A percentile compares a stretch with the other conserved stretches of the same genome.
These are phyloP conservation scores for Hygrophoropsis aurantiaca DNA, from an alignment of 768 basidiomycete species.

Conservation along the genomic window DNA sequence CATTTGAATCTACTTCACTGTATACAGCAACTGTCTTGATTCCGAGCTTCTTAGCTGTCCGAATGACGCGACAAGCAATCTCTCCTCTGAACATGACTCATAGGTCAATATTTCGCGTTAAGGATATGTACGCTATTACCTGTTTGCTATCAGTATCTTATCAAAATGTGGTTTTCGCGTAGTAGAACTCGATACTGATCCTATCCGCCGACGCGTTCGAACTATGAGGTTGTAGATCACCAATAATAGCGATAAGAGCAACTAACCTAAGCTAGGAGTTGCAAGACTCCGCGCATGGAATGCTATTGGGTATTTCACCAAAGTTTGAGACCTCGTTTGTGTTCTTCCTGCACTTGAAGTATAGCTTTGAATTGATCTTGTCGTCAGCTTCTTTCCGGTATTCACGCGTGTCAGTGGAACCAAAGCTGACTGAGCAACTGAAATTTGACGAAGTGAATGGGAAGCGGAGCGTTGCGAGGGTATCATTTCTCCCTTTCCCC, in stretches of 20 bases:
- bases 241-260: not conserved
- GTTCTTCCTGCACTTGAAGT: constrained; percentile 3
- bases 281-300: constrained; percentile 13
- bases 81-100: constrained; percentile 63
- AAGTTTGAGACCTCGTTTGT: constrained; percentile 1
- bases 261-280: constrained; percentile 17
- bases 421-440: constrained; percentile 8
- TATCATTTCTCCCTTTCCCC: constrained; percentile 21
- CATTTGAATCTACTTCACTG: constrained; percentile 79
- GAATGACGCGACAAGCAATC: constrained; percentile 93
- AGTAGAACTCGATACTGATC: not conserved
- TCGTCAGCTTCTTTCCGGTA: constrained; percentile 5
- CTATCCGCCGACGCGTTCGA: not conserved
- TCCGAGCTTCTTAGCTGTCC: constrained; percentile 84
- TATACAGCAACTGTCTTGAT: constrained; percentile 92
- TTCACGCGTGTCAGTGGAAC: constrained; percentile 7
- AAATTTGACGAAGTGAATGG: constrained; percentile 22
- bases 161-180: constrained; percentile 63
- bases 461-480: constrained; percentile 26
- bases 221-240: not conserved
- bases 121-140: constrained; percentile 41
- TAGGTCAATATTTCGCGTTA: not conserved
- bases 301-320: not conserved
- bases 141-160: constrained; percentile 91
- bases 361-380: constrained; percentile 9